phyloP scores from a whole-genome alignment of 345 rosid species.

The Euphorbia peplus region DNA sequence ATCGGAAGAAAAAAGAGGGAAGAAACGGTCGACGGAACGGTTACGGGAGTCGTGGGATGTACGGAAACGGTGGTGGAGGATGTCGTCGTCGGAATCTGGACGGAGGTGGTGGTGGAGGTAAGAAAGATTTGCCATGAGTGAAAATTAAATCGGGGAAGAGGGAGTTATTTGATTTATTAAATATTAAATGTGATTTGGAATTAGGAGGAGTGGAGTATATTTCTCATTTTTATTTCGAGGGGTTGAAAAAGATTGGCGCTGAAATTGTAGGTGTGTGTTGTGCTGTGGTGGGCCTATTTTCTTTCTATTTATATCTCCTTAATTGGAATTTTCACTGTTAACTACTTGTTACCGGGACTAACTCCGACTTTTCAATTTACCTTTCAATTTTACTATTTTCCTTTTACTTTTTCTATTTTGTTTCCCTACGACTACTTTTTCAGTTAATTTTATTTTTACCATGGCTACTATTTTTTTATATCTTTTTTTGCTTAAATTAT shows the following conservation, averaged over 20 bases:
- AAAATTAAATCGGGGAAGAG: background rate
- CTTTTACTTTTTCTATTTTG: too few species aligned
- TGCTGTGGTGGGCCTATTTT: too few species aligned
- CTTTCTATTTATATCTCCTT: too few species aligned
- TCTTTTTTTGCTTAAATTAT: too few species aligned
- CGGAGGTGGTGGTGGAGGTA: slow-evolving; percentile 26
- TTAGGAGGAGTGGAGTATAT: background rate
- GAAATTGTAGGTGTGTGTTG: background rate
- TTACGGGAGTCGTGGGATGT: slow-evolving; percentile 19
- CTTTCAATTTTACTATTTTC: too few species aligned
- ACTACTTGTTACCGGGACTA: too few species aligned
- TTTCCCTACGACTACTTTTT: too few species aligned
- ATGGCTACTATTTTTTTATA: too few species aligned
- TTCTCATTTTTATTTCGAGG: background rate
- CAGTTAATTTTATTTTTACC: too few species aligned
- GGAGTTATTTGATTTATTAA: background rate
- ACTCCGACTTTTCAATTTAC: too few species aligned
- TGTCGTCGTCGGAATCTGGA: slow-evolving; percentile 20
- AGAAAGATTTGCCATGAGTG: slow-evolving; percentile 40
- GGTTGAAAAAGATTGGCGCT: background rate
- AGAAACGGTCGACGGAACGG: slow-evolving; percentile 31
- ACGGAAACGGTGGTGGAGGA: slow-evolving; percentile 23
- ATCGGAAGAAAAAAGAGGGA: slow-evolving; percentile 24
- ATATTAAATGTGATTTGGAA: background rate
- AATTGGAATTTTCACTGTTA: too few species aligned